Conservation (phyloP, 352 stramenopile genomes). For the Pythium scleroteichum region DNA sequence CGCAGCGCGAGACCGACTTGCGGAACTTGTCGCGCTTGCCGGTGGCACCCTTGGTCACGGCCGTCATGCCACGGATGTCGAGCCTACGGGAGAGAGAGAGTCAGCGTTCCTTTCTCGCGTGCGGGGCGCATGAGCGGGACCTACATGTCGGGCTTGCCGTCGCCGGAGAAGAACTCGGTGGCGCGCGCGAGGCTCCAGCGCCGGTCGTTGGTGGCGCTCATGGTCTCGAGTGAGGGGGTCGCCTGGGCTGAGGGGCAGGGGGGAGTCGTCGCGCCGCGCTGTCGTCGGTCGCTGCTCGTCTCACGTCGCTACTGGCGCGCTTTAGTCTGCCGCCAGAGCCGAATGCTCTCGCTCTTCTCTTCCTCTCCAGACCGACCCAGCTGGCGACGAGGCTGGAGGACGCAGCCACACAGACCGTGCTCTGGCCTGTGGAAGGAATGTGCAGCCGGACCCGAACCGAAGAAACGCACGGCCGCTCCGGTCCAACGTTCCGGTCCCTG, state of each 20-base stretch:
- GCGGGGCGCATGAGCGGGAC: constrained; percentile 5
- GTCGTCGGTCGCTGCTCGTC: constrained; percentile 9
- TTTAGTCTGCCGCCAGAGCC: no score
- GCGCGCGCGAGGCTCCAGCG: constrained; percentile 85
- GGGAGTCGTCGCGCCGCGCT: not conserved
- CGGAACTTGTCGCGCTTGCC: constrained; percentile 89
- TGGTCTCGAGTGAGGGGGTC: constrained; percentile 11
- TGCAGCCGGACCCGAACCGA: constrained; percentile 13
- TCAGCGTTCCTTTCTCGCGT: not conserved
- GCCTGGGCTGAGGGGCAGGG: not conserved
- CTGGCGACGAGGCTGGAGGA: constrained; percentile 23
- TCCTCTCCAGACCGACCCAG: constrained; percentile 30
- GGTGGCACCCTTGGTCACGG: constrained; percentile 80
- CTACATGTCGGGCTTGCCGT: constrained; percentile 88
- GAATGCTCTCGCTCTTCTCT: constrained; percentile 31
- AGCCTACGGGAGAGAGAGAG: constrained; percentile 41
- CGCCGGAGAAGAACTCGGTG: constrained; percentile 87
- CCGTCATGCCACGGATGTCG: constrained; percentile 87
- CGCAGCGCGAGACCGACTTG: constrained; percentile 83
- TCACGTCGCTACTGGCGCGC: constrained; percentile 9
- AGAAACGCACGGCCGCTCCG: constrained; percentile 29
- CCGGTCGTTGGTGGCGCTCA: constrained; percentile 41
- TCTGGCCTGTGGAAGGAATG: constrained; percentile 24
- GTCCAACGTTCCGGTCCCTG: constrained; percentile 15
- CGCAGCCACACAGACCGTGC: constrained; percentile 19